Base-by-base conservation (phyloP, 805 yeast genomes). In the Sugiyamaella lignohabitans region DNA sequence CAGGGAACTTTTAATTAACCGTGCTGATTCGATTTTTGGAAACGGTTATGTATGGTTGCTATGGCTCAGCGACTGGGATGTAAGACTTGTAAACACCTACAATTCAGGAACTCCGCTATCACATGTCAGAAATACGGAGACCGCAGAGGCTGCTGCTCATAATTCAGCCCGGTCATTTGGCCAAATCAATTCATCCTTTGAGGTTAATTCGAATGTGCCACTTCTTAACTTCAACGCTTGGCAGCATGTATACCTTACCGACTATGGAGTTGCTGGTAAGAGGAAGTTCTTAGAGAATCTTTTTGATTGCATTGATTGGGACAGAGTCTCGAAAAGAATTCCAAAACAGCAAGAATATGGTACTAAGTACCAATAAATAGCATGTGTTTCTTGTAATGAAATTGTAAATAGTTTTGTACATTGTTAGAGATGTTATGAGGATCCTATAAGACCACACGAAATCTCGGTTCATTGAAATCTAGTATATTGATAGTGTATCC, bases 21-120 rank as follows among this genome's bases (percentile, higher is more conserved):
- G 95, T 2, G 87, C 88, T 14, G 67, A 71, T 39, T 77, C 87
- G 8, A 80, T 86, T 55, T 82, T 86, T 54, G 98, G 98, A 44
- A 94, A 88, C 64, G 98, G 98, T 2, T 79, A 73, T 59, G 81
- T 88, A n/a, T 93, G 98, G 98, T 70, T 93, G 21, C 84, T 91
- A 36, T 43, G 43, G 37, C 45, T 43, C 43, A 42, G 40, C 24
- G 46, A 45, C 40, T 30, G 38, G 19, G 49, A 48, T 24, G 44
- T 40, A 5, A 62, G 69, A 67, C 71, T 93, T 4, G 69, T 88
- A 49, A 91, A 91, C 71, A 88, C 98, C 6, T 93, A 91, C 68
- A 87, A 88, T 62, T 79, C 86, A 36, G 97, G 97, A n/a, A 74
- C 85, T 10, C 95, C 96, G 24, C 81, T 81, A 55, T 75, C 59